Evolutionary conservation across 1,284 basidiomycete genomes (phyloP), one percentile per base, ranked within the genome.

Genomic region (Leccinum pachyderme): DNA sequence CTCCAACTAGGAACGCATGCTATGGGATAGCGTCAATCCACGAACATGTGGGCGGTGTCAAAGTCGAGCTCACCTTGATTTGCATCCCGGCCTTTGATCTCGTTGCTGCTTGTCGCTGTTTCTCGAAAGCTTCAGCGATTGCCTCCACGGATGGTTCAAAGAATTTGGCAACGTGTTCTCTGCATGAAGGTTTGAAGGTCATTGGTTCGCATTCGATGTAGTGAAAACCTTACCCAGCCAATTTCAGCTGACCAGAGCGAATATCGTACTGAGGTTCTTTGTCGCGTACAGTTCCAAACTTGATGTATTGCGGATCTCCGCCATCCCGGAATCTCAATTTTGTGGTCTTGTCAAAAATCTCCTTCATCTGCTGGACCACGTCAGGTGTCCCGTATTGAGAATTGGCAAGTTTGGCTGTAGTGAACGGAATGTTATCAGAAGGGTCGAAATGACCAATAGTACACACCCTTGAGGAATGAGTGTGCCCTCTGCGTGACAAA

Each of bases 271-370:
- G 54, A 0, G 62, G 62, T 52, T 81, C 79, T 37, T 72, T 75
- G 54, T 82, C 80, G 2, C 72, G 69, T 5, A 70, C 50, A 13
- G 69, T 68, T 8, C 81, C 80, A 54, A 83, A 82, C 51, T 67
- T 73, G 60, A 82, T 77, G 49, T 72, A 80, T 7, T 75, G 73
- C 2, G 75, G 72, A 35, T 75, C 75, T 0, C 64, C 58, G 0
- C 64, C 58, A 39, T 72, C 70, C 7, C 73, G 68, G 54, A 82
- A 83, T 39, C 70, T 67, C 46, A 76, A 58, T 53, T 81, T 82
- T 2, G 79, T 77, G 0, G 71, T 74, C 51, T 73, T 76, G 62
- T 83, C 81, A 48, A 83, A 82, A 31, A 68, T 67, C 0, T 69
- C 64, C 0, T 65, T 61, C 52, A 83, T 81, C 27, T 74, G 64